Evolutionary conservation across 257 asterid genomes (phyloP).

Genomic region (Nicotiana noctiflora): DNA sequence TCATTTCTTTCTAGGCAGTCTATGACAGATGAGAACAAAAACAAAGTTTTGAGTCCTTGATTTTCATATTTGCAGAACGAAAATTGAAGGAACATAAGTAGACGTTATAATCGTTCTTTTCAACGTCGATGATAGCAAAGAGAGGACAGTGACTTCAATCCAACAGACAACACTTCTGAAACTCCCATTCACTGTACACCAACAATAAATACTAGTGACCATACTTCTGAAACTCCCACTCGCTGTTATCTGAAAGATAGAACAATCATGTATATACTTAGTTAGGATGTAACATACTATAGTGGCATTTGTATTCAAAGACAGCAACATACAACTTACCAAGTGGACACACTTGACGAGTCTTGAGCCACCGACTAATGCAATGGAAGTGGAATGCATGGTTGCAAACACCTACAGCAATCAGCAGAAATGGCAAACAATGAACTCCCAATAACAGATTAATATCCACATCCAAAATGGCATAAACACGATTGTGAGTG

Average conservation of each 20-base stretch:
- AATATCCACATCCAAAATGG: not conserved
- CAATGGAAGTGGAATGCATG: constrained; percentile 99
- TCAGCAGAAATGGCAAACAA: not conserved
- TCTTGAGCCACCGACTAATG: constrained; percentile 98
- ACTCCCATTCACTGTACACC: not conserved
- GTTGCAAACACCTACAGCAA: constrained; percentile 76
- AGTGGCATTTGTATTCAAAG: not conserved
- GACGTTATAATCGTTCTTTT: not conserved
- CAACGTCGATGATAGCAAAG: not conserved
- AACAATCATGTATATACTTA: not conserved
- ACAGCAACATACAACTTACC: constrained; percentile 34
- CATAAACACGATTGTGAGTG: not conserved
- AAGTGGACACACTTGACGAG: constrained; percentile 96
- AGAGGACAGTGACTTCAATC: not conserved
- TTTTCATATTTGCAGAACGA: not conserved
- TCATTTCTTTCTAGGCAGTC: not conserved
- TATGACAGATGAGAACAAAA: not conserved
- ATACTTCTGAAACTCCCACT: constrained; percentile 98
- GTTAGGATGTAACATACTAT: not conserved
- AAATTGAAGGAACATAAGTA: not conserved
- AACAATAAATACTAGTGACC: constrained; percentile 55
- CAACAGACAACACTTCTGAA: not conserved
- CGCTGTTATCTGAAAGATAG: constrained; percentile 71
- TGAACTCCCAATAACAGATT: not conserved
- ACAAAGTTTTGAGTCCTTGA: not conserved